Evolutionary conservation across 2,329 filamentous ascomycete genomes (phyloP).

Genomic region (Fusarium haematococcum): DNA sequence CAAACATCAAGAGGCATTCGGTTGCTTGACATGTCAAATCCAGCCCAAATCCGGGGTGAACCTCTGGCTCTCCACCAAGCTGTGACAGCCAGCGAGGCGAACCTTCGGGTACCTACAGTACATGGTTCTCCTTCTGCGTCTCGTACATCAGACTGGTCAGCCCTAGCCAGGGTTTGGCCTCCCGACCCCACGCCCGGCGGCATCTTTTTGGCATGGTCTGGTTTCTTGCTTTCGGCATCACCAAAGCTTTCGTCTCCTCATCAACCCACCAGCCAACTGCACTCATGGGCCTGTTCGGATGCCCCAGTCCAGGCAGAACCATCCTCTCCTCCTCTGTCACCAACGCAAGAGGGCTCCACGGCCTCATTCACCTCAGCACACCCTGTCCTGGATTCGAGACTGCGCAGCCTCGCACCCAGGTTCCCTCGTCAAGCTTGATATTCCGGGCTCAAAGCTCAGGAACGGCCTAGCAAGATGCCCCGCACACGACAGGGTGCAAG

Average conservation of each 20-base stretch:
- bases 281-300: not conserved
- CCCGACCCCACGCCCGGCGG: slow-evolving; percentile 29
- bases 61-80: slow-evolving; percentile 37
- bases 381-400: slow-evolving; percentile 14
- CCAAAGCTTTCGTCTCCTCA: not conserved
- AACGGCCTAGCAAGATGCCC: slow-evolving; percentile 29
- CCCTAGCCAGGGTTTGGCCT: slow-evolving; percentile 34
- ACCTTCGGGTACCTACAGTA: slow-evolving; percentile 38
- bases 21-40: slow-evolving; percentile 27
- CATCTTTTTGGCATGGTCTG: slow-evolving; percentile 21
- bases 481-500: slow-evolving; percentile 13
- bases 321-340: slow-evolving; percentile 15
- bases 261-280: slow-evolving; percentile 1
- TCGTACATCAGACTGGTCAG: slow-evolving; percentile 28
- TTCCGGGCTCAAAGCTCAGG: slow-evolving; percentile 40
- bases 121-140: slow-evolving; percentile 4
- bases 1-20: slow-evolving; percentile 22
- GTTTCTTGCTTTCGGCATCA: slow-evolving; percentile 17
- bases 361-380: slow-evolving; percentile 4
- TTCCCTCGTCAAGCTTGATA: slow-evolving; percentile 25
- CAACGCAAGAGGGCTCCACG: slow-evolving; percentile 1
- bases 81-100: slow-evolving; percentile 38
- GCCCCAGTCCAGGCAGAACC: not conserved
- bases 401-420: slow-evolving; percentile 11
- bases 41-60: slow-evolving; percentile 41